phyloP scores from a whole-genome alignment of 2,329 filamentous ascomycete genomes.

The Sclerotinia borealis region DNA sequence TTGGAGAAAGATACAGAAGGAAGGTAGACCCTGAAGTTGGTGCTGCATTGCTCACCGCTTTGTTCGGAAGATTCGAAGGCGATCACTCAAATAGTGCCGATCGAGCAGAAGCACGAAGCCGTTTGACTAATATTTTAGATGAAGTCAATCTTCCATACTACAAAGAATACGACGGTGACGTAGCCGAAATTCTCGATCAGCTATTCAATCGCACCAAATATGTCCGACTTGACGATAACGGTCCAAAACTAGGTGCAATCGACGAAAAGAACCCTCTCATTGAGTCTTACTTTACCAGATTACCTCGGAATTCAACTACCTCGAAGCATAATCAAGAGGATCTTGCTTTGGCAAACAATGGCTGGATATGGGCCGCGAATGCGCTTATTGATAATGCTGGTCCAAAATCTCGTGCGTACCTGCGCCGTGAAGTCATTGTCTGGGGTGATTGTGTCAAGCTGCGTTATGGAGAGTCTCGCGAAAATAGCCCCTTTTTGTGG shows the following conservation, averaged over 20 bases:
- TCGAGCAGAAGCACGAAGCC: constrained; percentile 46
- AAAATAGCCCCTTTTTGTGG: constrained; percentile 93
- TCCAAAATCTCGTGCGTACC: constrained; percentile 80
- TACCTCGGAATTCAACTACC: constrained; percentile 74
- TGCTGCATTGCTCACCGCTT: constrained; percentile 60
- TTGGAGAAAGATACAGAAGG: constrained; percentile 76
- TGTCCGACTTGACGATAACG: constrained; percentile 83
- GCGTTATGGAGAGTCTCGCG: constrained; percentile 71
- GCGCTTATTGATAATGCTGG: constrained; percentile 92
- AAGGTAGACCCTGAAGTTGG: constrained; percentile 62
- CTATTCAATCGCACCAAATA: constrained; percentile 94
- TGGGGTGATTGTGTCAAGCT: constrained; percentile 99
- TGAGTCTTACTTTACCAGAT: constrained; percentile 89
- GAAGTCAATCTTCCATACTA: constrained; percentile 85
- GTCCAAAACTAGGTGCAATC: constrained; percentile 79
- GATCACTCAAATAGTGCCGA: constrained; percentile 42
- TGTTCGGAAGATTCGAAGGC: constrained; percentile 63
- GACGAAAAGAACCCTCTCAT: constrained; percentile 73
- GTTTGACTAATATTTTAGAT: constrained; percentile 63
- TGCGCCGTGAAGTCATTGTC: constrained; percentile 92
- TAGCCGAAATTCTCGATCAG: constrained; percentile 79
- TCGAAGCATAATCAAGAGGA: constrained; percentile 69
- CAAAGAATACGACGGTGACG: constrained; percentile 82
- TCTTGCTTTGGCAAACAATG: constrained; percentile 85
- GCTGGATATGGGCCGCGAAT: constrained; percentile 98